Evolutionary conservation across 345 rosid species (phyloP).

Genomic region (Eucalyptus polybractea): DNA sequence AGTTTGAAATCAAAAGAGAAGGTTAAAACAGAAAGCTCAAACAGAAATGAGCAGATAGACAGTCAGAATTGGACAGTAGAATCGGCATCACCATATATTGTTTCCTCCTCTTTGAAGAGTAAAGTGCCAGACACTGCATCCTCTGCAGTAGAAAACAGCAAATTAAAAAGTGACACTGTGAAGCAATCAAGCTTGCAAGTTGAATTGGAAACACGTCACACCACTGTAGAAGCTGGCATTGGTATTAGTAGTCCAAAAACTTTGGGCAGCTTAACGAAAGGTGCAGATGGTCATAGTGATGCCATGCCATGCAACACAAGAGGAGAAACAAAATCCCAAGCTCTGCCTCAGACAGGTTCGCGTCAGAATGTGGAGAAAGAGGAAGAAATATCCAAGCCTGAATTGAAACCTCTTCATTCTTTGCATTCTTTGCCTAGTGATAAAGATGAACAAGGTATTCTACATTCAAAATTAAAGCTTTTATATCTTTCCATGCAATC

Average conservation of each 20-base stretch:
- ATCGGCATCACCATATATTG: not conserved
- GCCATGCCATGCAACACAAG: not conserved
- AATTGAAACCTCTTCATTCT: slow-evolving; percentile 16
- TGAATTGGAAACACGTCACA: not conserved
- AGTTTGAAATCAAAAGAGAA: slow-evolving; percentile 25
- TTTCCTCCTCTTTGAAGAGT: not conserved
- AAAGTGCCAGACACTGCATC: not conserved
- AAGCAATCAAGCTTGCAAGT: not conserved
- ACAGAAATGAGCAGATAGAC: slow-evolving; percentile 7
- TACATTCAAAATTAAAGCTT: not conserved
- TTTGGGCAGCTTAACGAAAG: not conserved
- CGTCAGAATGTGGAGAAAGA: slow-evolving; percentile 2
- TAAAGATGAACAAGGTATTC: slow-evolving; percentile 14
- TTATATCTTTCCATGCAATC: not conserved
- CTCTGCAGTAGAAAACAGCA: not conserved
- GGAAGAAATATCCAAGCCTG: slow-evolving; percentile 9
- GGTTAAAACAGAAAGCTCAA: slow-evolving; percentile 17
- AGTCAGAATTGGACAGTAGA: slow-evolving; percentile 1
- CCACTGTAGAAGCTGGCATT: slow-evolving; percentile 3
- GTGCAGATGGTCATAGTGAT: not conserved
- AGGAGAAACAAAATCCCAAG: slow-evolving; percentile 1
- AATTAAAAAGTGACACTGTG: not conserved
- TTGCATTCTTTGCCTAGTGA: slow-evolving; percentile 4
- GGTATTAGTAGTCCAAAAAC: not conserved
- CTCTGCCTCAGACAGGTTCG: not conserved